phyloP scores from a whole-genome alignment of 495 filamentous ascomycete species.

The Cryomyces antarcticus region DNA sequence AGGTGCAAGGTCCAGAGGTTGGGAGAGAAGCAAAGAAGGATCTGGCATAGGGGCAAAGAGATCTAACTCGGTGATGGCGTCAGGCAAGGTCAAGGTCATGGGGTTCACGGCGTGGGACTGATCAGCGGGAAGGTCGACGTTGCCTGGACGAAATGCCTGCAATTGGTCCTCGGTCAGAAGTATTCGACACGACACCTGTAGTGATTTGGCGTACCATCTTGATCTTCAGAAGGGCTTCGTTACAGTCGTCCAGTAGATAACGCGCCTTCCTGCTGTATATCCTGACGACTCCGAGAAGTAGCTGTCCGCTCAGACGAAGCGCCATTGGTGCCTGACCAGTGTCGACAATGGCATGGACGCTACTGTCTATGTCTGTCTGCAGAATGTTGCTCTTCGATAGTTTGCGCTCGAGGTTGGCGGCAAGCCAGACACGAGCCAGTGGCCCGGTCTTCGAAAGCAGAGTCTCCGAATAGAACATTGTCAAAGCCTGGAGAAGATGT shows the following conservation, averaged over 20 bases:
- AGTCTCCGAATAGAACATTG: conserved; percentile 96
- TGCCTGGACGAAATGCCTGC: conserved; percentile 34
- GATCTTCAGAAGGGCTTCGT: conserved; percentile 89
- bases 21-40: conserved; percentile 15
- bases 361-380: conserved; percentile 78
- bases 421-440: conserved; percentile 92
- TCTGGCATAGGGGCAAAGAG: conserved; percentile 35
- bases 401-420: conserved; percentile 92
- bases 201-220: conserved; percentile 58
- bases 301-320: conserved; percentile 77
- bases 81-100: conserved; percentile 38
- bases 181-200: background rate
- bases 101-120: conserved; percentile 25
- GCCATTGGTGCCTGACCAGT: conserved; percentile 91
- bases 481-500: background rate
- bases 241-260: conserved; percentile 91
- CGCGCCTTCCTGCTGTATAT: conserved; percentile 95
- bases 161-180: conserved; percentile 3
- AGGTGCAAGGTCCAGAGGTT: conserved; percentile 6
- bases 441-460: conserved; percentile 92
- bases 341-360: conserved; percentile 82
- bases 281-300: conserved; percentile 83
- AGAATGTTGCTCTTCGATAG: conserved; percentile 86
- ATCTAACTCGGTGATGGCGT: conserved; percentile 76
- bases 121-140: conserved; percentile 29